A percentile compares a stretch with the other conserved stretches of the same genome.
Evolutionary conservation across 2,329 filamentous ascomycete species (phyloP).

Genomic region (Neonectria sp.): DNA sequence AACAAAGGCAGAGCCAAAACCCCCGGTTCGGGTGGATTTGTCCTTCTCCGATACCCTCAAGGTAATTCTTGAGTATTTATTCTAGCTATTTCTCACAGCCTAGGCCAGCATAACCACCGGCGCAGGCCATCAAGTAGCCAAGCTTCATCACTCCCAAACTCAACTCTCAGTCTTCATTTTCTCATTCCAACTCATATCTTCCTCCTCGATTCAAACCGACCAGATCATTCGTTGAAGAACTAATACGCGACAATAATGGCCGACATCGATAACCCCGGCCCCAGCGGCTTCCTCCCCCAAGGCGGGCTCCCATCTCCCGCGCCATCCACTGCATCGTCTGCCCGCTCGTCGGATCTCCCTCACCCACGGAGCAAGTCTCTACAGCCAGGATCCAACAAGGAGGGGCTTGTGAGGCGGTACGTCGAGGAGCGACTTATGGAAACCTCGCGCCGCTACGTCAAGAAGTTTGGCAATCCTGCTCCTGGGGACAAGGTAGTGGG

Average conservation of each 20-base stretch:
- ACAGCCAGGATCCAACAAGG: conserved; percentile 70
- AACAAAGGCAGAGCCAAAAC: background rate
- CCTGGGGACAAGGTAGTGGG: conserved; percentile 65
- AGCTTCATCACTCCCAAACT: background rate
- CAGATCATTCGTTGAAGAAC: background rate
- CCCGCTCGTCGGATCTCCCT: conserved; percentile 61
- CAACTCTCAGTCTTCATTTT: background rate
- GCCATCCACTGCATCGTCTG: conserved; percentile 64
- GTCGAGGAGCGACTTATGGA: conserved; percentile 68
- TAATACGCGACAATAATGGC: background rate
- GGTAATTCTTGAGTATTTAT: background rate
- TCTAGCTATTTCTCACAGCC: background rate
- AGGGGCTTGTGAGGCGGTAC: conserved; percentile 72
- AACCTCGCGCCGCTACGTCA: conserved; percentile 72
- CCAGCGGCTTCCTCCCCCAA: conserved; percentile 68
- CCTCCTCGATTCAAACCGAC: background rate
- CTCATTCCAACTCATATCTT: background rate
- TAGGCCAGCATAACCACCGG: background rate
- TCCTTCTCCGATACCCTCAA: background rate
- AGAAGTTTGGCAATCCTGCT: conserved; percentile 67
- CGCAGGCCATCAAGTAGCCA: background rate
- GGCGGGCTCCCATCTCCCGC: conserved; percentile 68
- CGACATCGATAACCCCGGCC: conserved; percentile 37
- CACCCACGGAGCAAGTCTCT: conserved; percentile 69
- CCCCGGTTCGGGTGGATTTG: no score